Evolutionary conservation across 768 basidiomycete species (phyloP), one percentile per base, ranked within the genome.

Genomic region (Paxillus rubicundulus): DNA sequence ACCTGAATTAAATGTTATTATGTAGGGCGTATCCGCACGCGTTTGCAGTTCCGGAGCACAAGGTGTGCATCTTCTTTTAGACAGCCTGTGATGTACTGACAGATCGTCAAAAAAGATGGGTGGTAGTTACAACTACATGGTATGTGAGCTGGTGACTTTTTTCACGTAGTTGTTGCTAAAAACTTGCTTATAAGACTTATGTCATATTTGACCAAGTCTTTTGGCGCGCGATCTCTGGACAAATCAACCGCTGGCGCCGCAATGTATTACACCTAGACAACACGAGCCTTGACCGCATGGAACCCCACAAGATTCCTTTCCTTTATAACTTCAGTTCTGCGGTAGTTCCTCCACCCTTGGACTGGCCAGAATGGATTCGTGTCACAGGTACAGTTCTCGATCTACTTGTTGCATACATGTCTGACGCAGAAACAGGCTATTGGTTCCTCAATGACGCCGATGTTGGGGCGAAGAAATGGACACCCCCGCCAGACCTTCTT

Each of bases 341-440:
- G 28, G 78, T 92, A 42, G 92, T 98, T 13, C 94, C 95, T 7
- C 92, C 88, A 24, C 96, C 96, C 3, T 72, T 98, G 50, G 96
- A 99, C 68, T 99, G 97, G 97, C 92, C 94, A 4, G 96, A 99
- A 70, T 98, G 95, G 93, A 98, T 98, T 57, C 87, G 90, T 38
- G 82, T 95, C 1, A 93, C 93, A 55, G 92, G 91, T 89, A 60
- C 52, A 64, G 47, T 42, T 14, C 45, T 48, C 69, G 30, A 55
- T 24, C 16, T 16, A 50, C 14, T 24, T 14, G 24, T 37, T 40
- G 10, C 17, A 45, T 21, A 13, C 48, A 40, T 38, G 50, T 58
- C 57, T 57, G 32, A 64, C 13, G 5, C 28, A 18, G 18, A 37
- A 17, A 9, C 45, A 91, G 96, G 96, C 9, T 98, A 97, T 68